Conservation (phyloP, 129 eudicot genomes). For the Saposhnikovia divaricata region DNA sequence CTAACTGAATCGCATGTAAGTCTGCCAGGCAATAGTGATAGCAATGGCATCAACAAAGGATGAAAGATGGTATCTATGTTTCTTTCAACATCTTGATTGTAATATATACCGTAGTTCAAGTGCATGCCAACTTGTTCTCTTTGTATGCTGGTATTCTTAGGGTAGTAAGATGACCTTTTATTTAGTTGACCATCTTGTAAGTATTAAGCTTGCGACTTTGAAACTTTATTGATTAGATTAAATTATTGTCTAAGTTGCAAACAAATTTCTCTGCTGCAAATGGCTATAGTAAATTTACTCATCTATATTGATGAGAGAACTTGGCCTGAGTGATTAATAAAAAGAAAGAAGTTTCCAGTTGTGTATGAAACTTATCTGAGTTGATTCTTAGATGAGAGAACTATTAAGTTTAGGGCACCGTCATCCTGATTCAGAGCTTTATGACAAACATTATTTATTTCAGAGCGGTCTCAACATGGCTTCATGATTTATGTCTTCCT, state of each 20-base stretch:
- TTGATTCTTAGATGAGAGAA: not conserved
- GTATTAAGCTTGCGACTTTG: not conserved
- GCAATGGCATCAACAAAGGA: not conserved
- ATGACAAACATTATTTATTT: not conserved
- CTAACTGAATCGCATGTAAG: slow-evolving; percentile 5
- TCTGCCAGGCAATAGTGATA: not conserved
- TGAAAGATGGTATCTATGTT: not conserved
- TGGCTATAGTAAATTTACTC: not conserved
- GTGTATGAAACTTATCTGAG: not conserved
- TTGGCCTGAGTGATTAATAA: not conserved
- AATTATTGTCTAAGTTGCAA: not conserved
- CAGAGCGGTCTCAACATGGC: not conserved
- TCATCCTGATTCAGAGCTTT: not conserved
- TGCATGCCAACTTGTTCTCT: not conserved
- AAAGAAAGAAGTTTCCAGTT: not conserved
- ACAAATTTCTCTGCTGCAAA: not conserved
- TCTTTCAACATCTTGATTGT: not conserved
- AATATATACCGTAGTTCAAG: no score
- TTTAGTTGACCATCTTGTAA: not conserved
- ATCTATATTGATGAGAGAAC: not conserved
- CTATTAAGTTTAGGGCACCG: not conserved
- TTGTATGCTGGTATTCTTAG: not conserved
- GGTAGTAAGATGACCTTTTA: not conserved
- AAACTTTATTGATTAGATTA: not conserved
- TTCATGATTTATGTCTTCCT: not conserved